Conservation (phyloP, 2,329 filamentous ascomycete species). For the Sporothrix pallida region DNA sequence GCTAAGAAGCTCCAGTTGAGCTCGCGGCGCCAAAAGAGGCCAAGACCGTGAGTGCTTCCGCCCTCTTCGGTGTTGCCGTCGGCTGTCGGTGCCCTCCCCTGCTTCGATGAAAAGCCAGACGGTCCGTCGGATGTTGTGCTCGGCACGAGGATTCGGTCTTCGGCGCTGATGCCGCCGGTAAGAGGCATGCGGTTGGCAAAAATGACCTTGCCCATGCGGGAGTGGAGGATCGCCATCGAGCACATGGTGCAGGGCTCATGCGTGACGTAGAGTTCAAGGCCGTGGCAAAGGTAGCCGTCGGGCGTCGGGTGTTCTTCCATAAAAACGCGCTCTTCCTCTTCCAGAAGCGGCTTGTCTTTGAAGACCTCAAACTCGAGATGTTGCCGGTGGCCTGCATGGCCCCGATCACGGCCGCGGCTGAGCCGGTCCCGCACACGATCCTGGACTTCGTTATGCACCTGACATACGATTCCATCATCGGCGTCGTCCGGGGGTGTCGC, state of each 20-base stretch:
- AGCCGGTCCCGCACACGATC: slow-evolving; percentile 38
- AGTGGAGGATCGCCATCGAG: slow-evolving; percentile 94
- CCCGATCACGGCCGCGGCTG: slow-evolving; percentile 38
- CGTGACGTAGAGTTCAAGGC: slow-evolving; percentile 90
- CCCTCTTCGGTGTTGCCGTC: slow-evolving; percentile 15
- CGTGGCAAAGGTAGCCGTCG: slow-evolving; percentile 91
- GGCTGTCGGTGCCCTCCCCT: not conserved
- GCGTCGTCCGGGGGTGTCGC: not conserved
- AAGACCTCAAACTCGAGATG: slow-evolving; percentile 67
- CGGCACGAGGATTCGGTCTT: slow-evolving; percentile 58
- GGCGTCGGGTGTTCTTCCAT: slow-evolving; percentile 67
- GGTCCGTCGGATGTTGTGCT: not conserved
- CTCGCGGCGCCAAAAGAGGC: slow-evolving; percentile 74
- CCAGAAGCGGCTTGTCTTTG: slow-evolving; percentile 70
- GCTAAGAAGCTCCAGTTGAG: slow-evolving; percentile 85
- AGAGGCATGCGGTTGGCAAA: slow-evolving; percentile 79
- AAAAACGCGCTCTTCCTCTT: slow-evolving; percentile 68
- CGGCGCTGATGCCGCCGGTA: slow-evolving; percentile 83
- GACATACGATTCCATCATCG: slow-evolving; percentile 25
- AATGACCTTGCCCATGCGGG: slow-evolving; percentile 83
- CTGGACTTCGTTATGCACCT: slow-evolving; percentile 38
- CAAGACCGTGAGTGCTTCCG: slow-evolving; percentile 59
- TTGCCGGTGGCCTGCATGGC: slow-evolving; percentile 41
- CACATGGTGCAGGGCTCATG: slow-evolving; percentile 98
- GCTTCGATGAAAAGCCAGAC: not conserved